Evolutionary conservation across 1,284 basidiomycete genomes (phyloP), one percentile per base, ranked within the genome.

Genomic region (Pseudozyma tsukubaensis): DNA sequence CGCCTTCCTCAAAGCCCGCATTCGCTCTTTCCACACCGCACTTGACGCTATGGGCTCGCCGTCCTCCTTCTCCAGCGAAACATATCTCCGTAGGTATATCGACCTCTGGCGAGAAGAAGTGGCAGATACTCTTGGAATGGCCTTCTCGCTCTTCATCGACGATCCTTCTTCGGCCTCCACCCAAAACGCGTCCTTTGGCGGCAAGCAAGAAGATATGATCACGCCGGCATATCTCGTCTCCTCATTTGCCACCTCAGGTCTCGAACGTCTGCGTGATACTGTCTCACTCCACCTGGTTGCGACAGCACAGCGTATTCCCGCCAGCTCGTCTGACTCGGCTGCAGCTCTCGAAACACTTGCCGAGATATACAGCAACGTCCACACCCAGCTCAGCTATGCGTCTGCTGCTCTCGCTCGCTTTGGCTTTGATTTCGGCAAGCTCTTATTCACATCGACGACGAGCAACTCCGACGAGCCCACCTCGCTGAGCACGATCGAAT

Each of bases 31-130:
- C 47, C 86, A 85, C 24, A 81, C 77, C 7, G 85, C 86, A 4
- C 83, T 90, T 36, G 85, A 86, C 35, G 37, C 60, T 10, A 66
- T 67, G 48, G 72, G 63, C 47, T 58, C 72, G 6, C 50, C 67
- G 0, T 71, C 67, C 7, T 50, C 58, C 21, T 43, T 52, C 44
- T 66, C 58, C 19, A 70, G 61, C 49, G 58, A 59, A n/a, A 39
- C 60, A 19, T 75, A 68, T 19, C 55, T 75, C 2, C 63, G 64
- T 19, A 90, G 90, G 78, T 95, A 94, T 85, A 90, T 96, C 75
- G 95, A 97, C 81, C 86, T 91, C 9, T 97, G 94, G 91, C 88
- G 94, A 50, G 94, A 97, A 85, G 90, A 92, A 56, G 91, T 94
- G 24, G 92, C 94, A 85, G 94, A 98, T 83, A 90, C 95, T 76